Evolutionary conservation across 1,139 yeast species (phyloP).

Genomic region (Magnusiomyces suaveolens): DNA sequence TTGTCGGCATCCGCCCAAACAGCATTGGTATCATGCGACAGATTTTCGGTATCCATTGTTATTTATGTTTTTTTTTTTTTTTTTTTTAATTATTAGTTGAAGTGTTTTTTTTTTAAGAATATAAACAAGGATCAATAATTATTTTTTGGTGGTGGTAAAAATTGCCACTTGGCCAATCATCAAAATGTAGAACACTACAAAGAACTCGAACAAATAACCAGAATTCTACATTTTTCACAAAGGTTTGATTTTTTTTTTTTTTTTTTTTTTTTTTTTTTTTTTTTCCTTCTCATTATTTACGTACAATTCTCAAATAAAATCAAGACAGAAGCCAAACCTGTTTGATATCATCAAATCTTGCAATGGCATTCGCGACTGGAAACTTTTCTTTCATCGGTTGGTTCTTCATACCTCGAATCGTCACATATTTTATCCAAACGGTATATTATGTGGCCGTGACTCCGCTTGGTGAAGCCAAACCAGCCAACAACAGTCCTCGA

Average conservation of each 20-base stretch:
- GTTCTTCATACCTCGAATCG: conserved; percentile 20
- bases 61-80: no score
- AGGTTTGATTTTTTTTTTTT: no score
- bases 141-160: background rate
- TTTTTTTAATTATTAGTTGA: background rate
- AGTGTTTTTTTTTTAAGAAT: background rate
- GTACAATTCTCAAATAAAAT: no score
- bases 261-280: background rate
- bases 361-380: background rate
- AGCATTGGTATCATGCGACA: no score
- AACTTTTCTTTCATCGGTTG: conserved; percentile 18
- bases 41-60: no score
- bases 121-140: background rate
- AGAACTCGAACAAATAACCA: no score
- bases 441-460: conserved; percentile 16
- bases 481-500: conserved; percentile 13
- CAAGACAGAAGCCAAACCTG: no score
- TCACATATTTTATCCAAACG: conserved; percentile 16
- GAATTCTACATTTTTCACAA: no score
- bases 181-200: no score
- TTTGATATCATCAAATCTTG: no score
- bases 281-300: background rate
- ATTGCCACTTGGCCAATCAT: background rate
- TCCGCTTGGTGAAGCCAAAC: conserved; percentile 13
- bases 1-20: no score